Conservation (phyloP, 768 basidiomycete genomes). For the Rhodosporidiobolus sp. region DNA sequence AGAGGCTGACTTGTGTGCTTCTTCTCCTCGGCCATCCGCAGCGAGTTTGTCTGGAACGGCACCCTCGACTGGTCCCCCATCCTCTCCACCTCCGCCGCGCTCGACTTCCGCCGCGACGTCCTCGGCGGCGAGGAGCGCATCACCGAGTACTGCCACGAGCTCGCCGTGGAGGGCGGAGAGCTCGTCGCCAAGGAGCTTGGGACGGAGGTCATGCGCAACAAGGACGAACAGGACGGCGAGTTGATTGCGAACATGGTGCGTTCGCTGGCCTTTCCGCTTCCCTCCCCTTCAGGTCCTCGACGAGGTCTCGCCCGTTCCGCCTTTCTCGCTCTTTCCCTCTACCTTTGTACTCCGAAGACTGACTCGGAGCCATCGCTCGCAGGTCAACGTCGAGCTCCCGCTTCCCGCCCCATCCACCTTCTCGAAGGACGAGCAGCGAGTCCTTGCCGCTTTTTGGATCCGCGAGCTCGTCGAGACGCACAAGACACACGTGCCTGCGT, state of each 20-base stretch:
- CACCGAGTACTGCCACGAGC: conserved; percentile 63
- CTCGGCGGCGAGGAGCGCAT: conserved; percentile 71
- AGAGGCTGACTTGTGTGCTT: neutral
- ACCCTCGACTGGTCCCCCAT: conserved; percentile 46
- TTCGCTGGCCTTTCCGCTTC: neutral
- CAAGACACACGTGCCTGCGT: conserved; percentile 18
- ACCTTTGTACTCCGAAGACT: too few relatives aligned
- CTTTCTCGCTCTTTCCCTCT: neutral
- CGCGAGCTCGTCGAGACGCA: neutral
- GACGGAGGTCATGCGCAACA: conserved; percentile 63
- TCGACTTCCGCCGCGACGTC: conserved; percentile 68
- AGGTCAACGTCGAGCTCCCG: conserved; percentile 41
- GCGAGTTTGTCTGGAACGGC: conserved; percentile 41
- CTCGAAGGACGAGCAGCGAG: neutral
- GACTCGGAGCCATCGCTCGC: too few relatives aligned
- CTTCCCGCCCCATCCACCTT: conserved; percentile 13
- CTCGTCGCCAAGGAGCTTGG: conserved; percentile 61
- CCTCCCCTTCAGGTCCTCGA: too few relatives aligned
- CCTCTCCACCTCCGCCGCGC: conserved; percentile 53
- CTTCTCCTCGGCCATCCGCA: neutral
- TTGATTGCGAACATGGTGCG: conserved; percentile 69
- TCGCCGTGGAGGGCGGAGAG: conserved; percentile 67
- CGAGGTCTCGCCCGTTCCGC: too few relatives aligned
- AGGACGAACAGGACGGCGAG: conserved; percentile 52
- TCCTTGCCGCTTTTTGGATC: conserved; percentile 11